Evolutionary conservation across 2,329 filamentous ascomycete genomes (phyloP).

Genomic region (Sarocladium brachiariae): DNA sequence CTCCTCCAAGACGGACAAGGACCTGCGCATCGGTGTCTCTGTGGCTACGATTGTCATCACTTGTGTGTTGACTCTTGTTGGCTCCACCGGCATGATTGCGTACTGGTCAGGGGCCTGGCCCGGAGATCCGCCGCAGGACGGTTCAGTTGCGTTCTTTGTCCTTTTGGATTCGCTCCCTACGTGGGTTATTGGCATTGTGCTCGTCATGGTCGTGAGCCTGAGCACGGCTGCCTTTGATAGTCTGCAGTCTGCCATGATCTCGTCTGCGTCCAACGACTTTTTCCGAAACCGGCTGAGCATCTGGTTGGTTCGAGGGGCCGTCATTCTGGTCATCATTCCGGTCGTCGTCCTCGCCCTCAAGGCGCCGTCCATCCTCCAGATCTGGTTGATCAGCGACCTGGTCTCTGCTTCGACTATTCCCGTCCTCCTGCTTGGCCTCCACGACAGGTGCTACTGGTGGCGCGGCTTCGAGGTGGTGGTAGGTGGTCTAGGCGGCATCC

Average conservation of each 20-base stretch:
- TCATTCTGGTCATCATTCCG: conserved; percentile 68
- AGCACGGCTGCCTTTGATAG: conserved; percentile 75
- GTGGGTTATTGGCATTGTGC: conserved; percentile 77
- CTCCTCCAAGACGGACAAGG: conserved; percentile 69
- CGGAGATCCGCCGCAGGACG: conserved; percentile 48
- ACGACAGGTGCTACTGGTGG: conserved; percentile 66
- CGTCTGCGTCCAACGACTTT: conserved; percentile 75
- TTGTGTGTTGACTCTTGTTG: conserved; percentile 65
- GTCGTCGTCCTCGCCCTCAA: conserved; percentile 68
- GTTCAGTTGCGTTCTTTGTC: conserved; percentile 68
- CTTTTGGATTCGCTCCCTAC: conserved; percentile 63
- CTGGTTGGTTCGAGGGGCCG: conserved; percentile 62
- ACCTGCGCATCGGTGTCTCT: conserved; percentile 68
- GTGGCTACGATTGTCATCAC: conserved; percentile 60
- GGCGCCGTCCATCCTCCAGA: conserved; percentile 68
- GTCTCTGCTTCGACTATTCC: conserved; percentile 72
- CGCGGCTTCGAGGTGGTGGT: conserved; percentile 74
- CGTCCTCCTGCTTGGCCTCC: conserved; percentile 65
- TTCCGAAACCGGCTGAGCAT: conserved; percentile 76
- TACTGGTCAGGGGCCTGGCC: conserved; percentile 70
- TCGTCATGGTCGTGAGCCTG: conserved; percentile 73
- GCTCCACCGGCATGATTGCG: conserved; percentile 65
- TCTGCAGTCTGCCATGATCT: conserved; percentile 77
- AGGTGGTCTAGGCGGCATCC: conserved; percentile 68
- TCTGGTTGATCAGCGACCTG: conserved; percentile 76